Base-by-base conservation (phyloP, 805 yeast genomes). In the Kuraishia molischiana region DNA sequence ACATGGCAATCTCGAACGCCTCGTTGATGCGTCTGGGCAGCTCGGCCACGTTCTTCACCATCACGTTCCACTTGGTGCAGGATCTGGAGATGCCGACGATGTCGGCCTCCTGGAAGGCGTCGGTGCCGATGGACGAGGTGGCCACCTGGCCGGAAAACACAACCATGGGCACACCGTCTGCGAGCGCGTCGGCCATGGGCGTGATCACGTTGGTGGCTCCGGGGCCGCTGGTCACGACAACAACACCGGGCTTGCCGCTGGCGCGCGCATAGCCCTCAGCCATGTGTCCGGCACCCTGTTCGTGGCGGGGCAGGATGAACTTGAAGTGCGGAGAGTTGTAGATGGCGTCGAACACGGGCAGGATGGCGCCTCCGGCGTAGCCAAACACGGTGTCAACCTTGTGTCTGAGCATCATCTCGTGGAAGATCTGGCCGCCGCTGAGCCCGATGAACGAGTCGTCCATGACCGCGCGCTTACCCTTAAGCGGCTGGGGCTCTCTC, bases 211-310 rank as follows among this genome's bases (percentile, higher is more conserved):
- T 92, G 39, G 98, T 92, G 36, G 97, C 98, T 55, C 97, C 98
- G 22, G 98, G 98, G 37, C 98, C 98, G 1, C 96, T 86, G n/a
- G 98, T 92, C 37, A 92, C 98, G 52, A 92, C 68, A 36, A 92
- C 97, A 46, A 92, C 95, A 66, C 98, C 98, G 11, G 97, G 94
- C 62, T 85, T 92, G 42, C 97, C 98, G 34, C 70, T 62, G 30
- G 95, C 98, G 49, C 95, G 74, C 40, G 98, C 97, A 50, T 92
- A 92, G 42, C 98, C 98, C 66, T 92, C 97, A 40, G 98, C 98
- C 97, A 92, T 92, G 64, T 92, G 98, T 38, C 98, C 98, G 14
- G 97, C 98, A 59, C 98, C 98, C 65, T 92, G 98, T 63, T 92
- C 98, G 61, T 92, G 97, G 53, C 94, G 76, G 35, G 98, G 98